phyloP scores from a whole-genome alignment of 768 basidiomycete genomes.

The Rhizopogon roseolus region DNA sequence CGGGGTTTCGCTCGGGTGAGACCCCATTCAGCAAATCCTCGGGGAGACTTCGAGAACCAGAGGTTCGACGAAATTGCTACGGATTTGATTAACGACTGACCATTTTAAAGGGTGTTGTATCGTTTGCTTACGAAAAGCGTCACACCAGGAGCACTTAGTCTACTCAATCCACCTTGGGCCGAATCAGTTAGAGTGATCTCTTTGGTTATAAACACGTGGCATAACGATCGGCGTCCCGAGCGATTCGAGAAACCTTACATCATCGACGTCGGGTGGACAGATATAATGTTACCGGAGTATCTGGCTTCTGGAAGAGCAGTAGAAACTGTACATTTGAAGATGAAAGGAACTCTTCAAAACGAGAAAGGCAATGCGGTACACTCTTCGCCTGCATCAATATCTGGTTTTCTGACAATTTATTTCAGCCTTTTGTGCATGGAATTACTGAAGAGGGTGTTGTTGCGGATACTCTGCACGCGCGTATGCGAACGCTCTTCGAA shows the following conservation, averaged over 20 bases:
- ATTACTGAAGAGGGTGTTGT: conserved; percentile 2
- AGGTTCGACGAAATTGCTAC: conserved; percentile 23
- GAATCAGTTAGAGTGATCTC: conserved; percentile 28
- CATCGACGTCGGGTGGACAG: conserved; percentile 39
- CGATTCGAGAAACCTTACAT: conserved; percentile 28
- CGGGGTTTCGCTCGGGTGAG: conserved; percentile 25
- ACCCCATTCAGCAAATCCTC: conserved; percentile 16
- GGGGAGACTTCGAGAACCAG: conserved; percentile 45
- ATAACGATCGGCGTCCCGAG: conserved; percentile 27
- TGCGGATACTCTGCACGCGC: conserved; percentile 5
- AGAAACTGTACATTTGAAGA: conserved; percentile 14
- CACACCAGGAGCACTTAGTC: conserved; percentile 25
- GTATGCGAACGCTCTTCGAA: conserved; percentile 15
- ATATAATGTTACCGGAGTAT: conserved; percentile 26
- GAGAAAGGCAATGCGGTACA: conserved; percentile 12
- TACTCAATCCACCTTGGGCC: conserved; percentile 28
- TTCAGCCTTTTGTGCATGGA: conserved; percentile 8
- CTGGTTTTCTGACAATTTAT: conserved; percentile 5
- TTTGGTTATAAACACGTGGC: conserved; percentile 32
- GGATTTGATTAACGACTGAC: not conserved
- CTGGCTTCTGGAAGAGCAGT: conserved; percentile 11
- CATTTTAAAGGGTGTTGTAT: conserved; percentile 25
- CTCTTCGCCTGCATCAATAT: not conserved
- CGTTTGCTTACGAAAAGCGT: conserved; percentile 19
- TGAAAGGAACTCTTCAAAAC: conserved; percentile 5